Evolutionary conservation across 2,329 filamentous ascomycete genomes (phyloP).

Genomic region (Hypoxylon sp.): DNA sequence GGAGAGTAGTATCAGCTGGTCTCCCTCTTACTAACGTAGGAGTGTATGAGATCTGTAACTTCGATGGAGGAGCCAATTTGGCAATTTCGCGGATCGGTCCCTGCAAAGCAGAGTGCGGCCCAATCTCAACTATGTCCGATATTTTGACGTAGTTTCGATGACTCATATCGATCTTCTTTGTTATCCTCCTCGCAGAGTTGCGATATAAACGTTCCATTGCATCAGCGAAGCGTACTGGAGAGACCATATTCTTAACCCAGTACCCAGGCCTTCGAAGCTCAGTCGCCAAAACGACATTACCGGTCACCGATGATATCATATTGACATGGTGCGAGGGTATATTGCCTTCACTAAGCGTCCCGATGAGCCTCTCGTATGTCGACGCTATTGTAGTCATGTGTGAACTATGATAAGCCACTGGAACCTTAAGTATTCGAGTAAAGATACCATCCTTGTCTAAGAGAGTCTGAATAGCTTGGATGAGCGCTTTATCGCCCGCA

Average conservation of each 20-base stretch:
- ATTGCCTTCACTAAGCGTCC: too few relatives aligned
- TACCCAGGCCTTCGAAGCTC: neutral
- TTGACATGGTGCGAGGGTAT: too few relatives aligned
- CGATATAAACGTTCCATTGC: constrained; percentile 2
- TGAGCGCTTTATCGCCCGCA: constrained; percentile 42
- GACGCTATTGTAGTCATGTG: too few relatives aligned
- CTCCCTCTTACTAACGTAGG: constrained; percentile 7
- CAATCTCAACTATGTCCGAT: constrained; percentile 3
- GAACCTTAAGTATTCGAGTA: constrained; percentile 42
- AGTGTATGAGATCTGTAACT: constrained; percentile 14
- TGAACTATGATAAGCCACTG: constrained; percentile 46
- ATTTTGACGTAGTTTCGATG: too few relatives aligned
- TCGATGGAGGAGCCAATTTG: neutral
- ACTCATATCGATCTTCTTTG: neutral
- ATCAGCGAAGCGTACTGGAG: constrained; percentile 4
- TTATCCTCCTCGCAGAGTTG: neutral
- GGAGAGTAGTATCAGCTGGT: neutral
- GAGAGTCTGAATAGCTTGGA: constrained; percentile 36
- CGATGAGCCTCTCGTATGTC: too few relatives aligned
- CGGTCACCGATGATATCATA: constrained; percentile 17
- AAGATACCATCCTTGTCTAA: constrained; percentile 38
- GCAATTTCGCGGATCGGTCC: constrained; percentile 10
- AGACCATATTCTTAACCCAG: constrained; percentile 19
- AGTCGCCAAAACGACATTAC: neutral
- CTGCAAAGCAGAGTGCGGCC: constrained; percentile 21